phyloP scores from a whole-genome alignment of 2,329 filamentous ascomycete genomes.

The Colletotrichum tofieldiae region DNA sequence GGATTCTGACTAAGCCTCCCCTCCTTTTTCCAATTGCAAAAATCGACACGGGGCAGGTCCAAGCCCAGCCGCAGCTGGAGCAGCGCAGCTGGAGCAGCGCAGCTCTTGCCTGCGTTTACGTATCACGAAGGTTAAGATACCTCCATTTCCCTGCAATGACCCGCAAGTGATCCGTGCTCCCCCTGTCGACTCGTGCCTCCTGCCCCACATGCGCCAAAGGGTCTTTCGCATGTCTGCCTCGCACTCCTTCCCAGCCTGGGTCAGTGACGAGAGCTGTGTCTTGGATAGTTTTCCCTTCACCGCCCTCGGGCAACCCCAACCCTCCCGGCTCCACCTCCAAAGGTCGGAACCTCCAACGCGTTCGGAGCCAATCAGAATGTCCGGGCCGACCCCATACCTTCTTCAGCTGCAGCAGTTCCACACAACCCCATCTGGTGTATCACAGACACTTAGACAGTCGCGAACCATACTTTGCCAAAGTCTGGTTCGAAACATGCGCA shows the following conservation, averaged over 20 bases:
- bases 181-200: not conserved
- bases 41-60: not conserved
- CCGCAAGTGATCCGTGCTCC: slow-evolving; percentile 29
- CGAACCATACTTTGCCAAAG: slow-evolving; percentile 21
- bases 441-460: slow-evolving; percentile 7
- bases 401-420: slow-evolving; percentile 2
- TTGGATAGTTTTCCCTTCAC: not conserved
- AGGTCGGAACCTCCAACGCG: not conserved
- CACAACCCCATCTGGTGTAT: slow-evolving; percentile 10
- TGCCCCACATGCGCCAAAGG: not conserved
- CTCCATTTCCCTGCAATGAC: slow-evolving; percentile 26
- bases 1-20: not conserved
- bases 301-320: slow-evolving; percentile 21
- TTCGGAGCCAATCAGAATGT: slow-evolving; percentile 12
- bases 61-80: slow-evolving; percentile 4
- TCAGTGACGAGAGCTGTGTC: not conserved
- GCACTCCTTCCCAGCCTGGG: not conserved
- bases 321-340: not conserved
- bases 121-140: not conserved
- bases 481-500: slow-evolving; percentile 30
- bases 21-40: not conserved
- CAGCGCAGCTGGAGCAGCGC: slow-evolving; percentile 5
- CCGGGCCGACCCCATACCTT: slow-evolving; percentile 4
- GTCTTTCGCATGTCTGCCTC: not conserved
- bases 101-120: not conserved